Base-by-base conservation (phyloP, 352 stramenopile species). In the Pythium phragmiticola region DNA sequence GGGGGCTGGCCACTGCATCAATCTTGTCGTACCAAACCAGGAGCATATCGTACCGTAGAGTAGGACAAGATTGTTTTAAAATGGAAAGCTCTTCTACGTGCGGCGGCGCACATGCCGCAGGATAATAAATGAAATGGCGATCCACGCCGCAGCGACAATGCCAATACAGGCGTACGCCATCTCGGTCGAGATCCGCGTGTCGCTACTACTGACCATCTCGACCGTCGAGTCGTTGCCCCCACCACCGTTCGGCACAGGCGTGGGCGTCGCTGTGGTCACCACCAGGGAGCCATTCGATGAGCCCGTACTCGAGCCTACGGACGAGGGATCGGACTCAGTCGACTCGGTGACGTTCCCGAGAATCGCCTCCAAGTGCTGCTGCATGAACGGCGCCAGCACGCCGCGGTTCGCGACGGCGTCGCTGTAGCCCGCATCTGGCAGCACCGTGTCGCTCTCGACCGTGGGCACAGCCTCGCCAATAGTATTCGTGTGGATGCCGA, bases 141-240 rank as follows among this genome's bases (percentile, higher is more conserved):
- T 26, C 78, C 81, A 87, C 8, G 77, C 76, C 17, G 66, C 41
- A 42, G 61, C 70, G 16, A 91, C 77, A 16, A 81, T 57, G 1
- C 50, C 68, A 57, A 91, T 89, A 63, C 80, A 91, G 0, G 69
- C 65, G 58, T 88, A 86, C 21, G 72, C 82, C 23, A 69, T 68
- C 0, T 68, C 58, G n/a, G 64, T 19, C n/a, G 48, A 54, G 30
- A 69, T 60, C 9, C 33, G 28, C 13, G 53, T 36, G 21, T 33
- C 30, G 2, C 9, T 30, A 30, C 4, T 12, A 2, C 21, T 34
- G 9, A 54, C 12, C 9, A 37, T 37, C 12, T 39, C 42, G 8
- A 8, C 45, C 12, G 9, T 53, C 16, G 57, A 46, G 1, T n/a
- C 43, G 21, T 36, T 33, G 34, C 30, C 52, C 7, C 33, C 36